These are phyloP conservation scores for Fraxinus dipetala DNA, from an alignment of 305 asterid genomes.

Conservation along the genomic window DNA sequence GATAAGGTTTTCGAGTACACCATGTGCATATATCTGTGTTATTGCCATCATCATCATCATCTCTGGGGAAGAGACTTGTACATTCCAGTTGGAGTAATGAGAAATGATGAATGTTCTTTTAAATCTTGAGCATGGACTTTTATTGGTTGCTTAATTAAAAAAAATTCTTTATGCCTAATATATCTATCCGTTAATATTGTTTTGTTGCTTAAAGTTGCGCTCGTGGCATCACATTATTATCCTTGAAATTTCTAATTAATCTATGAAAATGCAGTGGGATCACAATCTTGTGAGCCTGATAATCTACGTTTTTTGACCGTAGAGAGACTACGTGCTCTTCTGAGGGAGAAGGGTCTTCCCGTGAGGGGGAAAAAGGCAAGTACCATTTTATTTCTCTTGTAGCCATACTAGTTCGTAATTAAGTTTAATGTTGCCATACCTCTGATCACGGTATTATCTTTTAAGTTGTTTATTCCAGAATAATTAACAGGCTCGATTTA, in stretches of 20 bases:
- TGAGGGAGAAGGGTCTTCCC: constrained; percentile 72
- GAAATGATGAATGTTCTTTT: background rate
- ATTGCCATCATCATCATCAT: background rate
- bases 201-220: background rate
- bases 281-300: constrained; percentile 24
- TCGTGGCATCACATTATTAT: background rate
- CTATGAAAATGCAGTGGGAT: constrained; percentile 19
- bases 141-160: background rate
- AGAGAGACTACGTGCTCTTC: constrained; percentile 61
- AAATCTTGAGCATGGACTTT: background rate
- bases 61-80: background rate
- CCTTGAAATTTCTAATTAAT: background rate
- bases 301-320: constrained; percentile 62
- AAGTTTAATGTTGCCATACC: background rate
- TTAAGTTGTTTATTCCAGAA: background rate
- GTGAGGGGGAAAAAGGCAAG: constrained; percentile 71
- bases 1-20: background rate
- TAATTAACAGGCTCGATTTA: background rate
- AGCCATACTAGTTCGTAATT: background rate
- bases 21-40: background rate
- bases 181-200: background rate
- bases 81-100: background rate
- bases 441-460: background rate
- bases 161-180: background rate
- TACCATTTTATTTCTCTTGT: background rate